These are phyloP conservation scores for Citrus sinensis DNA, from an alignment of 345 rosid genomes.

Conservation along the genomic window DVS_A1.0 CM039165.1:31946501-31947000, in stretches of 20 bases:
- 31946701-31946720: too few relatives aligned
- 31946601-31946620: constrained; percentile 29
- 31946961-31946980: constrained; percentile 17
- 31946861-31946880: neutral
- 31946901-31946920: neutral
- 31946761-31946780: neutral
- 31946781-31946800: constrained; percentile 26
- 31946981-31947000: constrained; percentile 27
- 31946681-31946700: too few relatives aligned
- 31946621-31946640: constrained; percentile 10
- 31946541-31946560: neutral
- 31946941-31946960: constrained; percentile 23
- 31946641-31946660: neutral
- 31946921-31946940: neutral
- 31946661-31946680: neutral
- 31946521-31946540: neutral
- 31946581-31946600: constrained; percentile 58
- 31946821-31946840: constrained; percentile 7
- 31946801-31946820: constrained; percentile 15
- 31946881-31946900: constrained; percentile 1
- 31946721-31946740: neutral
- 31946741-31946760: neutral
- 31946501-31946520: neutral
- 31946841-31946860: constrained; percentile 30
- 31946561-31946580: constrained; percentile 29